These are phyloP conservation scores for Stachybotrys echinatus DNA, from an alignment of 2,329 filamentous ascomycete species.

Conservation along the genomic window DNA sequence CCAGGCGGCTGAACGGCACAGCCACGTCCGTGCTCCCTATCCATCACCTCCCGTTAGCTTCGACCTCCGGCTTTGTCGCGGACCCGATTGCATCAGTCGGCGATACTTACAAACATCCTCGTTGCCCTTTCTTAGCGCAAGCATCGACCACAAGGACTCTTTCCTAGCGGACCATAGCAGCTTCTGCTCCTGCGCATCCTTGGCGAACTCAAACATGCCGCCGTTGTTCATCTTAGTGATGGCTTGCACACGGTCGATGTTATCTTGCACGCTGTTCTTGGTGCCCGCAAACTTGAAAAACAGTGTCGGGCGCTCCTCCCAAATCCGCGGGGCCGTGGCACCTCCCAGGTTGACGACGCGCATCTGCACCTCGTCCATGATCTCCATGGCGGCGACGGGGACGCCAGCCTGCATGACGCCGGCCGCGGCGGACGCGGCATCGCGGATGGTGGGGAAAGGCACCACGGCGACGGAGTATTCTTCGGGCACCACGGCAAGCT, in stretches of 20 bases:
- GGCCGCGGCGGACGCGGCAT: conserved; percentile 69
- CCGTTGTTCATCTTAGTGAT: conserved; percentile 63
- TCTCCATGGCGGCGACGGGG: conserved; percentile 72
- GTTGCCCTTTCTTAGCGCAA: conserved; percentile 59
- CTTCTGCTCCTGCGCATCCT: conserved; percentile 63
- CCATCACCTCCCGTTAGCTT: background rate
- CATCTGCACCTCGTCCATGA: conserved; percentile 90
- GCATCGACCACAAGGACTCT: conserved; percentile 79
- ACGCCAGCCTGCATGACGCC: conserved; percentile 71
- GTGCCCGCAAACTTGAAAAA: conserved; percentile 88
- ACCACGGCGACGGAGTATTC: conserved; percentile 75
- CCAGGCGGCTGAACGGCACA: conserved; percentile 69
- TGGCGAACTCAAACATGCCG: conserved; percentile 71
- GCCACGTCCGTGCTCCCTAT: conserved; percentile 77
- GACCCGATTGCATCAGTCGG: too few species aligned
- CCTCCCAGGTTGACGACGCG: conserved; percentile 71
- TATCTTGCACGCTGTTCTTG: conserved; percentile 70
- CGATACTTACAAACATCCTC: conserved; percentile 67
- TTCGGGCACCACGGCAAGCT: conserved; percentile 71
- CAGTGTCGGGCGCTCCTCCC: conserved; percentile 71
- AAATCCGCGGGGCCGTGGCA: conserved; percentile 61
- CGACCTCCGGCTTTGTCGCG: background rate
- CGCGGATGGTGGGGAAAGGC: conserved; percentile 70
- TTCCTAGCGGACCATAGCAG: conserved; percentile 78
- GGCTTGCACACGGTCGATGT: conserved; percentile 62